Evolutionary conservation across 2,329 filamentous ascomycete species (phyloP).

Genomic region (Diplodia scrobiculata): DNA sequence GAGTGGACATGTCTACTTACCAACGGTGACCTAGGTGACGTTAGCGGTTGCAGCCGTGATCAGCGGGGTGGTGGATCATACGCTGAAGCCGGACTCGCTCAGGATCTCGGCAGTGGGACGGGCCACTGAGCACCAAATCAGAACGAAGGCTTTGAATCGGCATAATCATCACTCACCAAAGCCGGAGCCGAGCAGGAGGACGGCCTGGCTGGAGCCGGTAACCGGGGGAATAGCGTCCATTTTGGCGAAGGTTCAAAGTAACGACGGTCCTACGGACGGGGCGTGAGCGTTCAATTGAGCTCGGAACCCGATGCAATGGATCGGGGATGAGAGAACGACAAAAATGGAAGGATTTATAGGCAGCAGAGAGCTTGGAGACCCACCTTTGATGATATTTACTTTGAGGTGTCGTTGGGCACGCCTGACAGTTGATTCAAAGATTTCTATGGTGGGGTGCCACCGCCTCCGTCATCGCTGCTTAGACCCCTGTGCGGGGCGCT

Average conservation of each 20-base stretch:
- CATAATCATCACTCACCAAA: constrained; percentile 36
- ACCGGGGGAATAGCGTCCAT: constrained; percentile 20
- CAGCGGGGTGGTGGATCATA: constrained; percentile 35
- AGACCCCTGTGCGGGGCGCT: constrained; percentile 16
- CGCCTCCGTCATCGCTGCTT: constrained; percentile 27
- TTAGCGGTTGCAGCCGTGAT: neutral
- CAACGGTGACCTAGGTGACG: constrained; percentile 49
- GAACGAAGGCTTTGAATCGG: neutral
- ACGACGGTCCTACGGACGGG: neutral
- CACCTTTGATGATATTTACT: constrained; percentile 12
- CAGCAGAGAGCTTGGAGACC: neutral
- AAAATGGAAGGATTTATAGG: neutral
- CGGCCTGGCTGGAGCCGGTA: constrained; percentile 36
- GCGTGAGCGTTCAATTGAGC: constrained; percentile 22
- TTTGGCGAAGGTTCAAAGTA: constrained; percentile 15
- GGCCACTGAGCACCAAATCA: constrained; percentile 43
- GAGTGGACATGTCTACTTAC: constrained; percentile 40
- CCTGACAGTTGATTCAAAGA: constrained; percentile 24
- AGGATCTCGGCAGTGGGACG: constrained; percentile 62
- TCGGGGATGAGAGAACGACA: neutral
- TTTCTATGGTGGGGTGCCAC: constrained; percentile 23
- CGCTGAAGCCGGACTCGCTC: constrained; percentile 58
- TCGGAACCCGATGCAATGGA: neutral
- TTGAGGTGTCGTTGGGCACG: constrained; percentile 22
- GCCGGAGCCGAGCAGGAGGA: constrained; percentile 45